phyloP scores from a whole-genome alignment of 1,284 basidiomycete genomes.

The Sanghuangporus weigelae region DNA sequence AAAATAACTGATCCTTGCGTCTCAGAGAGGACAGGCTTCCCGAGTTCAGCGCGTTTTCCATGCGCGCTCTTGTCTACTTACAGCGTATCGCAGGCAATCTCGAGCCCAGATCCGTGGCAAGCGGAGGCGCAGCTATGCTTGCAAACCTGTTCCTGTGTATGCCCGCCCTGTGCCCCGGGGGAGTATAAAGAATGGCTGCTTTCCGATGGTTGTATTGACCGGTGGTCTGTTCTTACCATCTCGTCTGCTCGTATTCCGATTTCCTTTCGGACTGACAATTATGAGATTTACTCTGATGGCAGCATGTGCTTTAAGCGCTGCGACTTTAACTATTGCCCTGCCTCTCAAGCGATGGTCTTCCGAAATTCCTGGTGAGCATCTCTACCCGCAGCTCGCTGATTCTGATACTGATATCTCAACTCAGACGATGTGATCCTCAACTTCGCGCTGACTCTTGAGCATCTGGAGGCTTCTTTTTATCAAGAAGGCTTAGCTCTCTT shows the following conservation, averaged over 20 bases:
- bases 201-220: too few species aligned
- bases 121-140: too few species aligned
- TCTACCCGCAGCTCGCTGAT: not conserved
- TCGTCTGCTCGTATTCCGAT: not conserved
- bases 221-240: not conserved
- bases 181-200: too few species aligned
- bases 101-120: too few species aligned
- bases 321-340: not conserved
- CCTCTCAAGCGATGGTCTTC: slow-evolving; percentile 4
- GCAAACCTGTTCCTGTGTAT: too few species aligned
- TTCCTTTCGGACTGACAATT: not conserved
- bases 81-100: too few species aligned
- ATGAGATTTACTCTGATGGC: not conserved
- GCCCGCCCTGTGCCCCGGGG: too few species aligned
- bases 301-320: not conserved
- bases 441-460: slow-evolving; percentile 54
- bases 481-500: slow-evolving; percentile 34
- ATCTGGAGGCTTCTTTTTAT: slow-evolving; percentile 45
- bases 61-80: not conserved
- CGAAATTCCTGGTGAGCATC: not conserved
- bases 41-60: not conserved
- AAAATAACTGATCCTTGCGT: not conserved
- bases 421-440: slow-evolving; percentile 38
- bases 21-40: not conserved
- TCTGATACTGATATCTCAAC: not conserved